phyloP scores from a whole-genome alignment of 192 early-diverging fungal genomes.

The Linnemannia hyalina region DNA sequence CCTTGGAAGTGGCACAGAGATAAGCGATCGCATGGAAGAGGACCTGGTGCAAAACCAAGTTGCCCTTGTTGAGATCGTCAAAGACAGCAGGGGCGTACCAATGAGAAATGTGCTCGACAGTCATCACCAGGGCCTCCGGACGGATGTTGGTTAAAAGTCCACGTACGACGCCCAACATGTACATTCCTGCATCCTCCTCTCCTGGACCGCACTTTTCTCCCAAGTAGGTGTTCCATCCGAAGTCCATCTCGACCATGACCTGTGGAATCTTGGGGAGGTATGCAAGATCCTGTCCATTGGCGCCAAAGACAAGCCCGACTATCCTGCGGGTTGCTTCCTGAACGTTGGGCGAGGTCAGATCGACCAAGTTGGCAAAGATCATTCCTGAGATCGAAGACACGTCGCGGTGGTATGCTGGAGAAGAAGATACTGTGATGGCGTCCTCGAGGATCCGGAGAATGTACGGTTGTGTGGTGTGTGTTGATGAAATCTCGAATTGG shows the following conservation, averaged over 20 bases:
- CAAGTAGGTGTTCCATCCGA: slow-evolving; percentile 49
- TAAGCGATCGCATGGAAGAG: slow-evolving; percentile 72
- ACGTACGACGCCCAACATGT: slow-evolving; percentile 61
- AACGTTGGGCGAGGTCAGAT: slow-evolving; percentile 35
- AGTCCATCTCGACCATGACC: slow-evolving; percentile 42
- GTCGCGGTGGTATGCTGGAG: slow-evolving; percentile 50
- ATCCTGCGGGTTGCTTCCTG: slow-evolving; percentile 29
- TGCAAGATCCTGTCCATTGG: slow-evolving; percentile 14
- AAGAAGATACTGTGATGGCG: slow-evolving; percentile 48
- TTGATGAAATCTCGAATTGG: slow-evolving; percentile 31
- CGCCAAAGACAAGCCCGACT: slow-evolving; percentile 36
- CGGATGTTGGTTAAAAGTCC: slow-evolving; percentile 63
- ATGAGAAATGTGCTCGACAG: slow-evolving; percentile 17
- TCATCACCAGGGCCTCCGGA: slow-evolving; percentile 51
- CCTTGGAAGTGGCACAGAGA: slow-evolving; percentile 73
- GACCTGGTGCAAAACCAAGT: slow-evolving; percentile 65
- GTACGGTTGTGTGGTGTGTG: slow-evolving; percentile 28
- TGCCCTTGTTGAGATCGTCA: slow-evolving; percentile 21
- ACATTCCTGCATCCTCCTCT: slow-evolving; percentile 54
- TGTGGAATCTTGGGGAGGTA: slow-evolving; percentile 36
- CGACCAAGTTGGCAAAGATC: slow-evolving; percentile 51
- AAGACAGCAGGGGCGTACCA: slow-evolving; percentile 53
- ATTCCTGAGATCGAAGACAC: slow-evolving; percentile 54
- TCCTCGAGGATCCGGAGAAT: slow-evolving; percentile 48
- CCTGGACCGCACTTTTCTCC: slow-evolving; percentile 52